Base-by-base conservation (phyloP, 2,329 filamentous ascomycete genomes). In the Pseudogymnoascus sp. region DNA sequence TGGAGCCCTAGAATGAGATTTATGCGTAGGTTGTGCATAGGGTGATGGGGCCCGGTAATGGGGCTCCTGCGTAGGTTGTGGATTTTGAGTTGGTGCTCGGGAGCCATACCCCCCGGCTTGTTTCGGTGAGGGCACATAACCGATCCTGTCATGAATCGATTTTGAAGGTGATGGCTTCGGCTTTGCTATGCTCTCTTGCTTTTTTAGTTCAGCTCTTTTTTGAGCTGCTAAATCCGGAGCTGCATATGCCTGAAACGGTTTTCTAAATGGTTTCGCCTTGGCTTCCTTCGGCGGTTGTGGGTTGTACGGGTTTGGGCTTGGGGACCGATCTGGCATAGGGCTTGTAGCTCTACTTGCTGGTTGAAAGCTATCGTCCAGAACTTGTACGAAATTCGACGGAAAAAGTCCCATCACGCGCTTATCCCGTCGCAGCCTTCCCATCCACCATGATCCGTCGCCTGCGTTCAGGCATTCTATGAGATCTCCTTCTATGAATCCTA, bases 361-460 rank as follows among this genome's bases (percentile, higher is more conserved):
- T 63, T 90, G 87, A 73, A 95, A 97, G 73, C 86, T 84, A 64
- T 94, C 86, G 62, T 90, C 89, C 33, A 99, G 82, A 5, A 99
- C 83, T 73, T 95, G 85, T 72, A 99, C 94, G 72, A 99, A 99
- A 77, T 99, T 99, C 71, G 92, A 97, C 0, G 94, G 94, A 72
- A 99, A 99, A 19, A 94, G 81, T 61, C 94, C 94, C 70, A 97
- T 88, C 71, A 93, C 92, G 71, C 92, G 86, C 74, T 90, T 88
- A 76, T 99, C 94, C 69, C 94, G 86, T 72, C 88, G 90, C 72
- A 99, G 78, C 66, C 93, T 86, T 58, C 94, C 94, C 77, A 92
- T 96, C 94, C 94, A 99, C 94, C 94, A 99, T 55, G 91, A 92
- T 60, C 94, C 94, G 77, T 99, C 94, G 66, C 94, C 94, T 19